A percentile compares a stretch with the other conserved stretches of the same genome.
phyloP scores from a whole-genome alignment of 2,329 filamentous ascomycete species.

The Epichloe hybrida region DNA sequence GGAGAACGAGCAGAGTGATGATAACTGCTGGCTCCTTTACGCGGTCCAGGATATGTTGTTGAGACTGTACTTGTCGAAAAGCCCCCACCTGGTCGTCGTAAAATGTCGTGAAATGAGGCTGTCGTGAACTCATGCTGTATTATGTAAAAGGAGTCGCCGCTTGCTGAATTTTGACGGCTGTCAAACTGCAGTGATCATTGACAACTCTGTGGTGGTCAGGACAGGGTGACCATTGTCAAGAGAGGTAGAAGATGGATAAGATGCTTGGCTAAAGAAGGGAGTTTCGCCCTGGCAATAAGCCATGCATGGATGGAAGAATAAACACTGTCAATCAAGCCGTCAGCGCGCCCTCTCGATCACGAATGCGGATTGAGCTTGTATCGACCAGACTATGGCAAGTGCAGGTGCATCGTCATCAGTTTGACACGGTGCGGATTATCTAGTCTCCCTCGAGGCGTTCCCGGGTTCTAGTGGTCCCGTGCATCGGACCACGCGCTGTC shows the following conservation, averaged over 20 bases:
- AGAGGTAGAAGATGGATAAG: not conserved
- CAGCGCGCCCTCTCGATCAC: not conserved
- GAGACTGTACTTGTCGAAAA: slow-evolving; percentile 17
- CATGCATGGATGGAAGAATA: not conserved
- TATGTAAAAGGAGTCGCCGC: slow-evolving; percentile 5
- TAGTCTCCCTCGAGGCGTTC: not conserved
- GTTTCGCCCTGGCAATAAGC: not conserved
- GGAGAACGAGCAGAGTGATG: slow-evolving; percentile 20
- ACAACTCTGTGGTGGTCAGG: slow-evolving; percentile 4
- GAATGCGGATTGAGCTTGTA: not conserved
- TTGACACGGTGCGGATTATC: slow-evolving; percentile 7
- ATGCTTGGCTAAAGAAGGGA: not conserved
- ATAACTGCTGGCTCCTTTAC: slow-evolving; percentile 22
- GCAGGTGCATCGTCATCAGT: slow-evolving; percentile 3
- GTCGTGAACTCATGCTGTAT: slow-evolving; percentile 22
- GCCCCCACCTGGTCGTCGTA: slow-evolving; percentile 23
- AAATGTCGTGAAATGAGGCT: slow-evolving; percentile 19
- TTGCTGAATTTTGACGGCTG: slow-evolving; percentile 6
- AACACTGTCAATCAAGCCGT: not conserved
- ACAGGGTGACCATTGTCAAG: slow-evolving; percentile 10
- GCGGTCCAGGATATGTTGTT: slow-evolving; percentile 16
- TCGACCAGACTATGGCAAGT: not conserved
- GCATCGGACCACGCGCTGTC: no score
- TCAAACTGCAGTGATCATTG: slow-evolving; percentile 6
- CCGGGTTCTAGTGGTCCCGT: not conserved